phyloP scores from a whole-genome alignment of 768 basidiomycete species.

The Rhizopogon sp. region DNA sequence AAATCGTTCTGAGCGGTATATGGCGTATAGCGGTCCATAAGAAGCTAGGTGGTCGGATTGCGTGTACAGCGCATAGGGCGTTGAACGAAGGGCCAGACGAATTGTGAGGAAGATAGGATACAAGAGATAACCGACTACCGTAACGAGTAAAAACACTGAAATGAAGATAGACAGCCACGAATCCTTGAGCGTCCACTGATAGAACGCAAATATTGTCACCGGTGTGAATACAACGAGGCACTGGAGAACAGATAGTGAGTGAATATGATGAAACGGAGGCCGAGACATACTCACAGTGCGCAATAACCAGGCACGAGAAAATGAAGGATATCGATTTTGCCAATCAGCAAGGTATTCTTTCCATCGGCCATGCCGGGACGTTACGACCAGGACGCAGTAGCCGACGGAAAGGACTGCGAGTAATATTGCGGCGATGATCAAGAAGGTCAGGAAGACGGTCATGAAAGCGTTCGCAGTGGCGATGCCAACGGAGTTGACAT shows the following conservation, averaged over 20 bases:
- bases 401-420: conserved; percentile 46
- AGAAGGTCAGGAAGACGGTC: conserved; percentile 73
- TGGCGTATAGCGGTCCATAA: conserved; percentile 58
- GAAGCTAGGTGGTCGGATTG: conserved; percentile 32
- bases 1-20: conserved; percentile 62
- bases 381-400: conserved; percentile 37
- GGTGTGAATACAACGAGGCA: conserved; percentile 65
- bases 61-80: conserved; percentile 34
- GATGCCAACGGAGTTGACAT: conserved; percentile 71
- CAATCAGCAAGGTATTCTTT: conserved; percentile 15
- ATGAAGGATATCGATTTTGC: conserved; percentile 36
- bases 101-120: conserved; percentile 46
- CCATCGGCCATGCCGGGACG: conserved; percentile 12
- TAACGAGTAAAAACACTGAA: conserved; percentile 63
- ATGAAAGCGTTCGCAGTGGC: conserved; percentile 86
- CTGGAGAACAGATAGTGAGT: conserved; percentile 26
- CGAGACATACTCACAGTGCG: conserved; percentile 51
- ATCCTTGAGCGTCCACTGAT: conserved; percentile 88
- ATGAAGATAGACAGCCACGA: conserved; percentile 83
- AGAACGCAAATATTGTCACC: conserved; percentile 72
- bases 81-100: conserved; percentile 37
- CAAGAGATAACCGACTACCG: conserved; percentile 42
- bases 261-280: background rate
- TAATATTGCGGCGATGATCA: conserved; percentile 64
- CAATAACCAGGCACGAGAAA: conserved; percentile 55